These are phyloP conservation scores for Sporisorium sorghi DNA, from an alignment of 1,284 basidiomycete genomes.

Conservation along the genomic window DNA sequence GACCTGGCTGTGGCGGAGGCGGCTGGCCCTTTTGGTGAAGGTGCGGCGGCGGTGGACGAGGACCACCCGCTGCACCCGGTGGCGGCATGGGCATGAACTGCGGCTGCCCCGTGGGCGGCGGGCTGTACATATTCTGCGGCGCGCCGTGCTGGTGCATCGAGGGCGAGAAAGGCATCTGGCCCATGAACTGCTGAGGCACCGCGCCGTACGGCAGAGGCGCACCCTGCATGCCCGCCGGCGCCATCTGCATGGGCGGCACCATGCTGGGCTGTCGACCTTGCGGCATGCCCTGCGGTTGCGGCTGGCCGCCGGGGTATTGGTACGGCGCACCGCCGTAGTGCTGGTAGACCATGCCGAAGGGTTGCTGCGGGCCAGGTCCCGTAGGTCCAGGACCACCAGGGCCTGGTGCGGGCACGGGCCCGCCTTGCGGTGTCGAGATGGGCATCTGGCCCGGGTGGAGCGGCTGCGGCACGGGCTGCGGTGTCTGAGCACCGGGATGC, in stretches of 20 bases:
- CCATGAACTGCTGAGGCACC: slow-evolving; percentile 55
- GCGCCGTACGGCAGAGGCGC: slow-evolving; percentile 49
- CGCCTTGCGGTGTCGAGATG: slow-evolving; percentile 17
- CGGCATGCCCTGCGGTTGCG: slow-evolving; percentile 31
- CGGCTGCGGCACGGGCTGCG: slow-evolving; percentile 35
- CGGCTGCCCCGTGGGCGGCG: slow-evolving; percentile 43
- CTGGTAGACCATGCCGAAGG: slow-evolving; percentile 55
- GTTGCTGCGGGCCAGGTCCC: slow-evolving; percentile 33
- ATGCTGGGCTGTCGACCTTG: slow-evolving; percentile 38
- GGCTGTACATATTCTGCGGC: slow-evolving; percentile 58
- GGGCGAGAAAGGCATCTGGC: slow-evolving; percentile 58
- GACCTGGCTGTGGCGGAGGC: slow-evolving; percentile 22
- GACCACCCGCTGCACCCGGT: slow-evolving; percentile 34
- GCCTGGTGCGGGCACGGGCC: slow-evolving; percentile 14
- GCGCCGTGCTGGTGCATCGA: slow-evolving; percentile 57
- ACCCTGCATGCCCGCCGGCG: slow-evolving; percentile 38
- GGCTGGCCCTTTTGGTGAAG: slow-evolving; percentile 35
- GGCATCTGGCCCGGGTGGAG: slow-evolving; percentile 40
- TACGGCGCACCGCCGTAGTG: slow-evolving; percentile 49
- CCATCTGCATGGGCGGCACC: slow-evolving; percentile 43
- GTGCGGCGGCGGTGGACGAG: slow-evolving; percentile 47
- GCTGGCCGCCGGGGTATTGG: slow-evolving; percentile 44
- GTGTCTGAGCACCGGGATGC: slow-evolving; percentile 39
- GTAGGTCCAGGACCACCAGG: slow-evolving; percentile 21
- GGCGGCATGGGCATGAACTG: slow-evolving; percentile 55